A percentile compares a stretch with the other conserved stretches of the same genome.
phyloP scores from a whole-genome alignment of 164 flowering plant species.

The Nymphaea thermarum region DNA sequence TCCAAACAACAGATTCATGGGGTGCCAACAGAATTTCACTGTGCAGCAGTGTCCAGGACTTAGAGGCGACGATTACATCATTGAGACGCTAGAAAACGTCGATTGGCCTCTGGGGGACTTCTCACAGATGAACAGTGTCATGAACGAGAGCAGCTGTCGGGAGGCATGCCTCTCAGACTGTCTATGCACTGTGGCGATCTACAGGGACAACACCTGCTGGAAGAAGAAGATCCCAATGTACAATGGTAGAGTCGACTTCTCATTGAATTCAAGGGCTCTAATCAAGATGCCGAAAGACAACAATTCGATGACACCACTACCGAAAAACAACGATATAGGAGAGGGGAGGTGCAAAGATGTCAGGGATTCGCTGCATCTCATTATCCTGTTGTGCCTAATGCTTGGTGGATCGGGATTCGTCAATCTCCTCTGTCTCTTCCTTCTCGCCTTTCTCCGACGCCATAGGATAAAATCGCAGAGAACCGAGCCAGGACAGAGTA shows the following conservation, averaged over 20 bases:
- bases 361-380: not conserved
- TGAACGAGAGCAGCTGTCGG: conserved; percentile 24
- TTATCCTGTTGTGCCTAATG: not conserved
- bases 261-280: conserved; percentile 15
- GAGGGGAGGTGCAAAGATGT: not conserved
- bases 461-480: not conserved
- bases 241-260: conserved; percentile 19
- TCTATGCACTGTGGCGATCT: conserved; percentile 35
- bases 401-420: not conserved
- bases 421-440: not conserved
- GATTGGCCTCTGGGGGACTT: conserved; percentile 39
- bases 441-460: not conserved
- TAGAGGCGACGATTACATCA: not conserved
- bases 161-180: conserved; percentile 39
- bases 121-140: conserved; percentile 1
- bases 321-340: not conserved
- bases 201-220: conserved; percentile 20
- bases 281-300: conserved; percentile 18
- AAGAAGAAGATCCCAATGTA: conserved; percentile 34
- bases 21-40: conserved; percentile 30
- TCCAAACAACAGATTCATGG: conserved; percentile 19
- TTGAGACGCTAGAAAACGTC: conserved; percentile 8
- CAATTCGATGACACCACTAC: not conserved
- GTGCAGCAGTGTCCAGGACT: conserved; percentile 17
- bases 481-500: not conserved